Evolutionary conservation across 1,139 yeast genomes (phyloP).

Genomic region (Debaryomyces subglobosus): DNA sequence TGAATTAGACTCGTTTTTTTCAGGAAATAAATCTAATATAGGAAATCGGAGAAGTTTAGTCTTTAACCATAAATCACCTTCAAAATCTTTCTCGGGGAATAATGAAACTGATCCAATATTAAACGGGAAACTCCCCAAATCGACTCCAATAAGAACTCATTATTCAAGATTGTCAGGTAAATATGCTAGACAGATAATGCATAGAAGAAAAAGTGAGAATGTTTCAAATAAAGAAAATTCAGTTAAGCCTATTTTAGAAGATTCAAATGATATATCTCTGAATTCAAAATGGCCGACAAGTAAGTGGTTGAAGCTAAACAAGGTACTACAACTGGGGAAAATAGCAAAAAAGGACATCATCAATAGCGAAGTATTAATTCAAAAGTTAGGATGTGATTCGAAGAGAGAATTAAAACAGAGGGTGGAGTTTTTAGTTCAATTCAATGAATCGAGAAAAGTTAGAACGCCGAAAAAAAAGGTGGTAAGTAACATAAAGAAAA

Average conservation of each 20-base stretch:
- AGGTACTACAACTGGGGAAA: slow-evolving; percentile 21
- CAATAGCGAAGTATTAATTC: slow-evolving; percentile 23
- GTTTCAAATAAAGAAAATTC: background rate
- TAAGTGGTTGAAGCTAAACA: slow-evolving; percentile 29
- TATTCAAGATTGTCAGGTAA: slow-evolving; percentile 20
- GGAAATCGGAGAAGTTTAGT: slow-evolving; percentile 2
- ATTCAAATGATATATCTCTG: background rate
- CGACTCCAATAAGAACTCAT: slow-evolving; percentile 21
- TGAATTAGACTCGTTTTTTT: slow-evolving; percentile 25
- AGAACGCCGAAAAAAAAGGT: slow-evolving; percentile 7
- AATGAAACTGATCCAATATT: background rate
- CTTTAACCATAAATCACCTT: background rate
- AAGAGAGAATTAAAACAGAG: slow-evolving; percentile 26
- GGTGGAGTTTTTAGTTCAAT: slow-evolving; percentile 25
- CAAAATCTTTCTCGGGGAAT: background rate
- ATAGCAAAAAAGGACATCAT: slow-evolving; percentile 25
- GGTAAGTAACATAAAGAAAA: background rate
- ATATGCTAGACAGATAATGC: slow-evolving; percentile 19
- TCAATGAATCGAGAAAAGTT: slow-evolving; percentile 12
- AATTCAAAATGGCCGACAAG: slow-evolving; percentile 24
- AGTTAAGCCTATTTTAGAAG: background rate
- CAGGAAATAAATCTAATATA: background rate
- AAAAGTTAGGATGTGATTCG: slow-evolving; percentile 22
- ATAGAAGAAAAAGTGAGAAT: slow-evolving; percentile 13
- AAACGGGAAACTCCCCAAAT: background rate